These are phyloP conservation scores for Canariomyces notabilis DNA, from an alignment of 2,329 filamentous ascomycete species.

Conservation along the genomic window DNA sequence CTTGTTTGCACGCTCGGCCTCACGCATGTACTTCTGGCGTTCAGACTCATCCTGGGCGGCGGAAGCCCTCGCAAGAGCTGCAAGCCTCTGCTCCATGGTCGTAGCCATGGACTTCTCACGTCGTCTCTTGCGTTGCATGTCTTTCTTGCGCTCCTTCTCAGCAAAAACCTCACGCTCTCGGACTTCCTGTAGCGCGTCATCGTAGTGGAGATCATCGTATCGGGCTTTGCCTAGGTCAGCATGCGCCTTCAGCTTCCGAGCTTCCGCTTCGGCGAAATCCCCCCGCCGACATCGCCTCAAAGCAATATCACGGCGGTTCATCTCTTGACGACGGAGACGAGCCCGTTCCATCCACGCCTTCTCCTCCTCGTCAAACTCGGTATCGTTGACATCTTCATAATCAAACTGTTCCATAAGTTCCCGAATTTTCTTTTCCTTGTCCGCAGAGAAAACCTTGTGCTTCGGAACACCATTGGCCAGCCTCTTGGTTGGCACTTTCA, in stretches of 20 bases:
- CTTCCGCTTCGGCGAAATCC: constrained; percentile 56
- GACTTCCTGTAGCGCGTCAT: constrained; percentile 78
- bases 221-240: constrained; percentile 67
- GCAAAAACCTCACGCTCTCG: constrained; percentile 84
- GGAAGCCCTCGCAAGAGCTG: constrained; percentile 71
- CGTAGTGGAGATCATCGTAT: constrained; percentile 72
- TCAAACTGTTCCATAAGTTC: constrained; percentile 51
- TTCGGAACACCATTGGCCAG: constrained; percentile 55
- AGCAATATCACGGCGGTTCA: constrained; percentile 56
- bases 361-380: constrained; percentile 41
- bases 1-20: constrained; percentile 85
- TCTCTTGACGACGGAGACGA: constrained; percentile 64
- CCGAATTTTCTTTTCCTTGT: constrained; percentile 66
- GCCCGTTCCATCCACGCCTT: constrained; percentile 49
- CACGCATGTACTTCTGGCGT: constrained; percentile 71
- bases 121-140: constrained; percentile 96
- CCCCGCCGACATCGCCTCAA: constrained; percentile 59
- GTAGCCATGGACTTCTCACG: constrained; percentile 94
- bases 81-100: constrained; percentile 84
- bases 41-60: constrained; percentile 78
- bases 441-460: constrained; percentile 46
- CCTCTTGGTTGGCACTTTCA: constrained; percentile 50
- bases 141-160: constrained; percentile 98
- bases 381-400: constrained; percentile 38
- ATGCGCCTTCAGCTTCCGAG: constrained; percentile 61